A percentile compares a stretch with the other conserved stretches of the same genome.
phyloP scores from a whole-genome alignment of 331 rosid genomes.

The Phaseolus coccineus region DNA sequence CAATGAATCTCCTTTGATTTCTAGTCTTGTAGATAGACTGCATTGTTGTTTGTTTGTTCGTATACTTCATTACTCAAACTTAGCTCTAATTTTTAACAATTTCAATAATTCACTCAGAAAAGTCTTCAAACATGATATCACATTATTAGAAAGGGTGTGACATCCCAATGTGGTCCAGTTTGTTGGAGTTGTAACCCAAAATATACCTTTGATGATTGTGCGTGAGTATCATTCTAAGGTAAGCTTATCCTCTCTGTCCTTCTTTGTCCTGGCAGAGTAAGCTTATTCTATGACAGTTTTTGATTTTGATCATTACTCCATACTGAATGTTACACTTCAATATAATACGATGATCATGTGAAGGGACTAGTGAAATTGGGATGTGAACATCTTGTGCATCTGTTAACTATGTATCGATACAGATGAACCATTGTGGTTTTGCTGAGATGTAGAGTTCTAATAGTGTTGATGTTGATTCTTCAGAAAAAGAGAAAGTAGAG shows the following conservation, averaged over 20 bases:
- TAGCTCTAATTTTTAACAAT: conserved; percentile 32
- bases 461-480: conserved; percentile 46
- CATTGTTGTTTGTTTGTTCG: conserved; percentile 25
- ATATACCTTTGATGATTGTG: conserved; percentile 98
- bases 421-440: conserved; percentile 24
- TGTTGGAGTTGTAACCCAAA: conserved; percentile 99
- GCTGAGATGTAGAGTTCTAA: conserved; percentile 38
- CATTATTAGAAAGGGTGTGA: conserved; percentile 90
- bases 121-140: conserved; percentile 92
- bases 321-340: background rate
- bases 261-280: conserved; percentile 22
- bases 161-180: conserved; percentile 98
- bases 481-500: conserved; percentile 96
- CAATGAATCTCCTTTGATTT: conserved; percentile 26
- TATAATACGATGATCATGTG: conserved; percentile 8
- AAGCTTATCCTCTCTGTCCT: conserved; percentile 46
- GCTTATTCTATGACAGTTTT: background rate
- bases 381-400: conserved; percentile 23
- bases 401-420: background rate
- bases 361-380: conserved; percentile 11
- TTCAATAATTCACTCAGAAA: conserved; percentile 58
- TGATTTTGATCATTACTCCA: conserved; percentile 14
- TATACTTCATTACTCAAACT: conserved; percentile 32
- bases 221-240: conserved; percentile 93
- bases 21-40: conserved; percentile 28